Percentiles rank a stretch among this genome's conserved stretches.
Conservation (phyloP, 257 asterid genomes). For the Voacanga thouarsii region DNA sequence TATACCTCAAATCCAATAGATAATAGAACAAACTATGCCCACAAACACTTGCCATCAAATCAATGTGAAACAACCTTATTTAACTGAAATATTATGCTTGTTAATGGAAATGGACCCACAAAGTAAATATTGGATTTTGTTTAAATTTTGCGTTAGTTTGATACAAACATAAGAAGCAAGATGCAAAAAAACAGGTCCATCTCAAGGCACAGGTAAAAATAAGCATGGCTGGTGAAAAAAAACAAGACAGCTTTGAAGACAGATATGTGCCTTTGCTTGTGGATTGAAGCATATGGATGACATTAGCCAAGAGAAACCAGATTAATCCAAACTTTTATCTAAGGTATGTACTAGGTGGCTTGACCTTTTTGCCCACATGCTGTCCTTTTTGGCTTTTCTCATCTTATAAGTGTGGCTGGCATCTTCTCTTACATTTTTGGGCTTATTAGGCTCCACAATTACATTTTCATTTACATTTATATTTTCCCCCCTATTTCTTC, state of each 20-base stretch:
- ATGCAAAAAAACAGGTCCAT: slow-evolving; percentile 11
- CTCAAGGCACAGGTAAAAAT: slow-evolving; percentile 18
- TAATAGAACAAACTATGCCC: background rate
- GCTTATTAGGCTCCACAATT: slow-evolving; percentile 14
- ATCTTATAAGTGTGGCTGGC: slow-evolving; percentile 10
- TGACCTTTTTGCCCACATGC: slow-evolving; percentile 29
- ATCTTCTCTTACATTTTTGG: slow-evolving; percentile 11
- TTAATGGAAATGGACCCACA: background rate
- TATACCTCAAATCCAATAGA: background rate
- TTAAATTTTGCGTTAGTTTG: background rate
- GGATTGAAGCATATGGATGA: slow-evolving; percentile 39
- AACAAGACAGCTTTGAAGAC: background rate
- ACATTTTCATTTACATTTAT: too few relatives aligned
- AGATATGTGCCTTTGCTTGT: slow-evolving; percentile 29
- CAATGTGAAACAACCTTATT: background rate
- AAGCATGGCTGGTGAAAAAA: slow-evolving; percentile 2
- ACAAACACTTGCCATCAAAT: background rate
- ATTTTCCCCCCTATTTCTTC: background rate
- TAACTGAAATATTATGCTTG: background rate
- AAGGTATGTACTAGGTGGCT: slow-evolving; percentile 14
- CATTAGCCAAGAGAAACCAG: slow-evolving; percentile 22
- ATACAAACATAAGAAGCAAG: background rate
- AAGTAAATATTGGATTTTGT: background rate
- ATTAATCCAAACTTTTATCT: slow-evolving; percentile 29
- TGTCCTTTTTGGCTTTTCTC: slow-evolving; percentile 22